Conservation (phyloP, 2,329 filamentous ascomycete species). For the Arthrobotrys pseudoclavata region DNA sequence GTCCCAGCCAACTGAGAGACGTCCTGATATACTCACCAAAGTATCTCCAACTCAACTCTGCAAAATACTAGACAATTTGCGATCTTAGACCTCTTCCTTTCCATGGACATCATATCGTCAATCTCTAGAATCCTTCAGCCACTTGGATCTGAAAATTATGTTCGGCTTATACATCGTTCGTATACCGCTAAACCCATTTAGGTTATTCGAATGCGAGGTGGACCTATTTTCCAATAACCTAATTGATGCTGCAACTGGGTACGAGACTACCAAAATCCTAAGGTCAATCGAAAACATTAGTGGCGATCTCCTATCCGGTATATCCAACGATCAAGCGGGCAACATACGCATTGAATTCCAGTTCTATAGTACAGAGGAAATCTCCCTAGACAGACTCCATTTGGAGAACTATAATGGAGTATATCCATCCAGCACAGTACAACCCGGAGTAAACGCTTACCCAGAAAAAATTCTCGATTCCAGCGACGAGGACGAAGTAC, state of each 20-base stretch:
- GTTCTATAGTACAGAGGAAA: neutral
- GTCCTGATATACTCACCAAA: no score
- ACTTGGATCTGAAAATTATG: neutral
- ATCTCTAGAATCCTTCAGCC: neutral
- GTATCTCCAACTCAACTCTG: neutral
- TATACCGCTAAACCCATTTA: neutral
- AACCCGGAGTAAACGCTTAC: no score
- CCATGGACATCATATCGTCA: slow-evolving; percentile 26
- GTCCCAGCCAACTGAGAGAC: neutral
- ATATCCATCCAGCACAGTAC: no score
- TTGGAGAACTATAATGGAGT: neutral
- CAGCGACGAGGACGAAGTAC: neutral
- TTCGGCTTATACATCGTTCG: neutral
- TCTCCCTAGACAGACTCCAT: neutral
- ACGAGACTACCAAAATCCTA: neutral
- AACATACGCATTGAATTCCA: neutral
- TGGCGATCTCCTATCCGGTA: neutral
- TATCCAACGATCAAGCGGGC: neutral
- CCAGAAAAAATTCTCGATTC: neutral
- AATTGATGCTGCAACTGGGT: no score
- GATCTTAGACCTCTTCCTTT: neutral
- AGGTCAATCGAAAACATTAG: neutral
- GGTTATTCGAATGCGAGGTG: neutral
- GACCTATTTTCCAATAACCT: neutral
- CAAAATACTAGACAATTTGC: neutral